Conservation (phyloP, 352 stramenopile species). For the Globisporangium cylindrosporum region DNA sequence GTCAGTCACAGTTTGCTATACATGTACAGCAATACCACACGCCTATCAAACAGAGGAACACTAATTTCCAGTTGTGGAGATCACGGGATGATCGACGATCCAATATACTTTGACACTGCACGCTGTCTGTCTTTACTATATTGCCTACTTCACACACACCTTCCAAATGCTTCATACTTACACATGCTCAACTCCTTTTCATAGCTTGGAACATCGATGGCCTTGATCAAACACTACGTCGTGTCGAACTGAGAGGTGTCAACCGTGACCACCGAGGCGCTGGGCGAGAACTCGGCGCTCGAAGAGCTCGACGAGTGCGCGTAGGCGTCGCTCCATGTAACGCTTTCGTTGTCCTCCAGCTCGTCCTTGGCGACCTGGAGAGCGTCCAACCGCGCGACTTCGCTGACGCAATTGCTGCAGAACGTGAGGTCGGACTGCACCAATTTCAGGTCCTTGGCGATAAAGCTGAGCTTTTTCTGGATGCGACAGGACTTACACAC, state of each 20-base stretch:
- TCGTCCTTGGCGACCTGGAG: not conserved
- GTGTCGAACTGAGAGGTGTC: not conserved
- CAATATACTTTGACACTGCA: too few species aligned
- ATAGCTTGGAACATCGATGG: too few species aligned
- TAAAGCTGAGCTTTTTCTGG: conserved; percentile 5
- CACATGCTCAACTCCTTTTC: too few species aligned
- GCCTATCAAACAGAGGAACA: too few species aligned
- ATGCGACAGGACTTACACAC: not conserved
- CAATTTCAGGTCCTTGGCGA: not conserved
- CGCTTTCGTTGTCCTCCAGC: not conserved
- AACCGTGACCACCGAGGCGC: not conserved
- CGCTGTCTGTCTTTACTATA: too few species aligned
- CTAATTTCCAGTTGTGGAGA: too few species aligned
- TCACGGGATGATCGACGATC: too few species aligned
- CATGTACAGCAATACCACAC: too few species aligned
- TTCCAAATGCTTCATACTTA: too few species aligned
- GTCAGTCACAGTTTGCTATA: too few species aligned
- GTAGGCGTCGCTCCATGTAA: not conserved
- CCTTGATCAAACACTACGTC: too few species aligned
- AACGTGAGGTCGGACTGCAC: not conserved
- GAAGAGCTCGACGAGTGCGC: conserved; percentile 1
- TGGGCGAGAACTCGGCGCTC: conserved; percentile 3
- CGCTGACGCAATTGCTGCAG: not conserved
- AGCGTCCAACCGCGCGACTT: not conserved
- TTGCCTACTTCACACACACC: too few species aligned